These are phyloP conservation scores for Zymoseptoria pseudotritici DNA, from an alignment of 2,329 filamentous ascomycete species.

Conservation along the genomic window DNA sequence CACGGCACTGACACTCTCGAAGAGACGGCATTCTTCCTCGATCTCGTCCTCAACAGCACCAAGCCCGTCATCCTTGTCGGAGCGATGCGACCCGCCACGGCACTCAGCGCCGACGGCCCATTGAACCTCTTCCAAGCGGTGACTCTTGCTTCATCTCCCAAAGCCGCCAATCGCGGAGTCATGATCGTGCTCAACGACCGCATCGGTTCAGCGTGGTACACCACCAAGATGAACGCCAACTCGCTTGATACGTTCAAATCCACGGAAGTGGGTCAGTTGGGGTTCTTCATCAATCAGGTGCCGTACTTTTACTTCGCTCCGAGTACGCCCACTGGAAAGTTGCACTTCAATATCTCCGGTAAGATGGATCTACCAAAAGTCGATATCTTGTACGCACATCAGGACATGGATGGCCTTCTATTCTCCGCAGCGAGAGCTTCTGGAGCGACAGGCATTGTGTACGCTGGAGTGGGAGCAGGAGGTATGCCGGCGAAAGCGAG, in stretches of 20 bases:
- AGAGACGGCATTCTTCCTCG: conserved; percentile 57
- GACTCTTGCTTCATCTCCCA: conserved; percentile 44
- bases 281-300: conserved; percentile 50
- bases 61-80: conserved; percentile 56
- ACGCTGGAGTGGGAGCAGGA: conserved; percentile 50
- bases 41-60: conserved; percentile 48
- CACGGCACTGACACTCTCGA: conserved; percentile 61
- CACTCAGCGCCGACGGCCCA: conserved; percentile 56
- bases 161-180: conserved; percentile 45
- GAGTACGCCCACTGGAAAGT: conserved; percentile 41
- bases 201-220: conserved; percentile 52
- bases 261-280: conserved; percentile 50
- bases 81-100: conserved; percentile 57
- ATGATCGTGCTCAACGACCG: conserved; percentile 58
- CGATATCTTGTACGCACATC: conserved; percentile 50
- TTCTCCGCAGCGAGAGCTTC: conserved; percentile 42
- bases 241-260: conserved; percentile 56
- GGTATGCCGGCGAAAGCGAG: conserved; percentile 38
- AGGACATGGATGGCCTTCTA: conserved; percentile 40
- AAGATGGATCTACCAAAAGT: conserved; percentile 43
- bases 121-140: conserved; percentile 56
- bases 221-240: conserved; percentile 57
- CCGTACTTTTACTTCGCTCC: conserved; percentile 55
- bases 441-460: conserved; percentile 49
- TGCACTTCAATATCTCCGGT: conserved; percentile 36